phyloP scores from a whole-genome alignment of 805 yeast genomes.

The Ogataea nonfermentans region DNA sequence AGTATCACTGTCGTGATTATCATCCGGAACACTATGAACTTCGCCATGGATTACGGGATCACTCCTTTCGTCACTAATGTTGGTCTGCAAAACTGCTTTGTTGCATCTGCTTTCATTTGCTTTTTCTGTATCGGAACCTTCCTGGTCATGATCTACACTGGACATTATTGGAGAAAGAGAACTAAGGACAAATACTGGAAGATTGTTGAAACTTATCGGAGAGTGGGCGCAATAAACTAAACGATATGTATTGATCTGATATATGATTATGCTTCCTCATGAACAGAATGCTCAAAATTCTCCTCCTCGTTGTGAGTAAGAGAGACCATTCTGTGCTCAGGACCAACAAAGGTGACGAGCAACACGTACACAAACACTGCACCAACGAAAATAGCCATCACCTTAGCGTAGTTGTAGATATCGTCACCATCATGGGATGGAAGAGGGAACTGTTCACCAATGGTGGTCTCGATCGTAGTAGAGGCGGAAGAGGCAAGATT shows the following conservation, averaged over 20 bases:
- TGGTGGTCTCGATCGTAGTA: conserved; percentile 64
- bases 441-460: conserved; percentile 55
- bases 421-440: conserved; percentile 29
- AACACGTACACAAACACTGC: conserved; percentile 56
- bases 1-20: conserved; percentile 56
- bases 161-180: conserved; percentile 37
- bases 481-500: conserved; percentile 66
- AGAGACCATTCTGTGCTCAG: conserved; percentile 46
- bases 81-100: conserved; percentile 56
- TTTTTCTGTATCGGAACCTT: conserved; percentile 47
- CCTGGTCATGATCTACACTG: conserved; percentile 38
- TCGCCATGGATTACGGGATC: conserved; percentile 58
- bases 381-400: conserved; percentile 67
- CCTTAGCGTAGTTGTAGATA: conserved; percentile 51
- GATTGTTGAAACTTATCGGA: conserved; percentile 29
- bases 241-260: not conserved
- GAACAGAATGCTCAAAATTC: conserved; percentile 13
- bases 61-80: conserved; percentile 55
- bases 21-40: conserved; percentile 57
- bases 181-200: conserved; percentile 37
- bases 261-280: conserved; percentile 4
- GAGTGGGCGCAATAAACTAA: conserved; percentile 18
- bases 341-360: conserved; percentile 53
- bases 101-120: conserved; percentile 53
- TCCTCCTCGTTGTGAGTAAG: conserved; percentile 21